Evolutionary conservation across 1,284 basidiomycete genomes (phyloP), one percentile per base, ranked within the genome.

Genomic region (Moesziomyces globuligerus): DNA sequence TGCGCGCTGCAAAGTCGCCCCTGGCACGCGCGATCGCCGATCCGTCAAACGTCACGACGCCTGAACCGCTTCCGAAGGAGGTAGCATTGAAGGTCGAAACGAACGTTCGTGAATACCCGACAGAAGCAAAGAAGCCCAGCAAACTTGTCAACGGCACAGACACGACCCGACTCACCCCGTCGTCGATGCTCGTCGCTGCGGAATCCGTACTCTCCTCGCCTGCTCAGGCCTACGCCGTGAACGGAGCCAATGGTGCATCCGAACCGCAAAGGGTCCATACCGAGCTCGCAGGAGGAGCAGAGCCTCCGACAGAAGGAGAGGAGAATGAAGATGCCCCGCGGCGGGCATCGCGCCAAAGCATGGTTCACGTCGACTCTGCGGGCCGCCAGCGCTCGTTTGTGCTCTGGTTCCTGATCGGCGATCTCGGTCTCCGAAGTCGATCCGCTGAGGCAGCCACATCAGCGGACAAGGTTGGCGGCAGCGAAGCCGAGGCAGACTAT

Each of bases 341-440:
- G 48, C 18, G 46, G 43, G 20, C 47, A 2, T 44, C 55, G 3
- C 21, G 25, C n/a, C 55, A 49, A 7, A 26, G 40, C 20, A 39
- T 59, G 8, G 29, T 60, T 11, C 66, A 69, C n/a, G 51, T 64
- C 4, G 66, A 59, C 18, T 47, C 66, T 9, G 44, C 66, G 3
- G 66, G 66, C 8, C 58, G 57, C 7, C 54, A 45, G n/a, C 62
- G 72, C 13, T 73, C 69, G 3, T 78, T 75, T 25, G 17, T 78
- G 17, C 50, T 72, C 4, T 78, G 76, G 76, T 76, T 74, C 45
- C 47, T 78, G 36, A 47, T 78, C 9, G 76, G 76, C 7, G 76
- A 78, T 42, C 44, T 78, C 13, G 69, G 72, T 3, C 68, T 78
- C 18, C 62, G 61, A 18, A 60, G 37, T 49, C 40, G 42, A 17